Conservation (phyloP, 176 grass and related monocot species). For the Oropetium thomaeum region DNA sequence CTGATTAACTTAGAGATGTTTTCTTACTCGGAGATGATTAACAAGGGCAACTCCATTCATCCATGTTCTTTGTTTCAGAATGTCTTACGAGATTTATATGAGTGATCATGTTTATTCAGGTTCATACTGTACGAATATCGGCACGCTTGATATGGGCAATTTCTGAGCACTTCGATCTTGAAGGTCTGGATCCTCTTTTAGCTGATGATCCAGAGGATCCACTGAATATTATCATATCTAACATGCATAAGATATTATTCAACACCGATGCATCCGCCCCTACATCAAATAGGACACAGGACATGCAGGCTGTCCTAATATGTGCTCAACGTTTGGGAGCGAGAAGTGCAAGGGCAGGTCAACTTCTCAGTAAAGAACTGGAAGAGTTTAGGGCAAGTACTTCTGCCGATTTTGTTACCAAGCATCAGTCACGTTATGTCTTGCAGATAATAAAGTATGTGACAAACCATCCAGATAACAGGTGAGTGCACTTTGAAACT, state of each 20-base stretch:
- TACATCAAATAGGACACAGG: conserved; percentile 87
- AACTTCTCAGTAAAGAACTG: conserved; percentile 85
- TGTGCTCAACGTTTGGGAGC: conserved; percentile 79
- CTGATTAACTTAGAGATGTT: not conserved
- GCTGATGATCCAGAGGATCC: conserved; percentile 99
- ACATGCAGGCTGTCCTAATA: conserved; percentile 91
- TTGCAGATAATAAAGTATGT: conserved; percentile 91
- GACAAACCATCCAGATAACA: conserved; percentile 77
- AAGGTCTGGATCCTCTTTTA: conserved; percentile 94
- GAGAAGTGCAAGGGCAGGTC: conserved; percentile 82
- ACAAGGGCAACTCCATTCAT: not conserved
- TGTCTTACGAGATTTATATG: conserved; percentile 13
- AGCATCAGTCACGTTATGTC: conserved; percentile 95
- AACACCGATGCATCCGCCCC: conserved; percentile 71
- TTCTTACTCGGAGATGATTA: conserved; percentile 15
- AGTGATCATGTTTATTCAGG: conserved; percentile 41
- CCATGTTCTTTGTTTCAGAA: not conserved
- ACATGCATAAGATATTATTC: conserved; percentile 96
- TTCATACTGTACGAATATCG: conserved; percentile 88
- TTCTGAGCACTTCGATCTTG: conserved; percentile 95
- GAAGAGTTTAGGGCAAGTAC: conserved; percentile 82
- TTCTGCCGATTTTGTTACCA: conserved; percentile 81
- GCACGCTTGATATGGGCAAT: conserved; percentile 90
- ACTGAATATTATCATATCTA: conserved; percentile 93
- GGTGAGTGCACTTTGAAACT: conserved; percentile 51